Evolutionary conservation across 2,329 filamentous ascomycete genomes (phyloP).

Genomic region (Cercospora canescens): DNA sequence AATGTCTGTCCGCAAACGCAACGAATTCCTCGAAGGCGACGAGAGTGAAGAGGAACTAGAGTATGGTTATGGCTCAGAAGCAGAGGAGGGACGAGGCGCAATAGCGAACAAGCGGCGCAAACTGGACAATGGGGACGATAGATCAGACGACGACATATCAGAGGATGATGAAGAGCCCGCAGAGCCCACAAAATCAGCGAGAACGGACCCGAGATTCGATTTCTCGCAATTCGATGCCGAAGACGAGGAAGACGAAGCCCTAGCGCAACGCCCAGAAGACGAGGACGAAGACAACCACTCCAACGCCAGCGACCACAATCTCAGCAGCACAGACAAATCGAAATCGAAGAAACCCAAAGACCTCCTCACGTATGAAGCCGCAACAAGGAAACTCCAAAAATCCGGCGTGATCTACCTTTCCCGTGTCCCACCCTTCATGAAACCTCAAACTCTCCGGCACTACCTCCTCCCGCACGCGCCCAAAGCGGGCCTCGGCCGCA

Average conservation of each 20-base stretch:
- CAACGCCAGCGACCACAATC: slow-evolving; percentile 15
- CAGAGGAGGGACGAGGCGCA: slow-evolving; percentile 65
- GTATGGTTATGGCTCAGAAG: slow-evolving; percentile 66
- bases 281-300: slow-evolving; percentile 23
- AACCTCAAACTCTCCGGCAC: slow-evolving; percentile 72
- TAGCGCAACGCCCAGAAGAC: neutral
- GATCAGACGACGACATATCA: slow-evolving; percentile 22
- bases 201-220: slow-evolving; percentile 19
- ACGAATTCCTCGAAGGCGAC: slow-evolving; percentile 65
- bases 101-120: slow-evolving; percentile 63
- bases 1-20: slow-evolving; percentile 70
- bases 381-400: slow-evolving; percentile 65
- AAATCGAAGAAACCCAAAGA: slow-evolving; percentile 44
- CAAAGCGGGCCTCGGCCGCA: slow-evolving; percentile 61
- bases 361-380: slow-evolving; percentile 67
- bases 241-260: slow-evolving; percentile 31
- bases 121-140: slow-evolving; percentile 47
- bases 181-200: neutral
- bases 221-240: slow-evolving; percentile 15
- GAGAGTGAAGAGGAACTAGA: slow-evolving; percentile 47
- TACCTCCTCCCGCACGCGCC: slow-evolving; percentile 73
- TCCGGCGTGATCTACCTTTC: slow-evolving; percentile 84
- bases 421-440: slow-evolving; percentile 85
- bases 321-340: neutral
- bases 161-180: slow-evolving; percentile 22